Evolutionary conservation across 2,329 filamentous ascomycete species (phyloP).

Genomic region (Cyanodermella asteris): DNA sequence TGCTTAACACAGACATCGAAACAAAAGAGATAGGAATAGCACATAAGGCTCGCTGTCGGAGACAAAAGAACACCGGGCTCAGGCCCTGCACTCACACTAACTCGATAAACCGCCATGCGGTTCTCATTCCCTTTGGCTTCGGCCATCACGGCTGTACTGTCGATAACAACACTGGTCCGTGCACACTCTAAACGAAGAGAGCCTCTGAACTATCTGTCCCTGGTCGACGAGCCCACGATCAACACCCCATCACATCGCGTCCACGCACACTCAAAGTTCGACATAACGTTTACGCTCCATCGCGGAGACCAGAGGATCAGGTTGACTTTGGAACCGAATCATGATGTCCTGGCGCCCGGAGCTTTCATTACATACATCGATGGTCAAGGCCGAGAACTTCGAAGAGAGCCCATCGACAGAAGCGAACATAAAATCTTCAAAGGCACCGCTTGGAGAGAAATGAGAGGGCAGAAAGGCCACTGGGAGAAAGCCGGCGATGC

Average conservation of each 20-base stretch:
- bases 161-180: too few relatives aligned
- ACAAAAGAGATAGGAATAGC: too few relatives aligned
- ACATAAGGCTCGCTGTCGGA: too few relatives aligned
- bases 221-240: conserved; percentile 53
- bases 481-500: conserved; percentile 81
- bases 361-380: conserved; percentile 53
- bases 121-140: too few relatives aligned
- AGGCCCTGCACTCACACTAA: too few relatives aligned
- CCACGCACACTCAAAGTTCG: conserved; percentile 62
- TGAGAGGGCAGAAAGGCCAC: conserved; percentile 37
- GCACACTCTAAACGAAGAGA: conserved; percentile 55
- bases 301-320: conserved; percentile 47
- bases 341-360: conserved; percentile 63
- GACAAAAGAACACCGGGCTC: too few relatives aligned
- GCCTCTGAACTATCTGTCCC: conserved; percentile 51
- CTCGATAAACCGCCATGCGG: too few relatives aligned
- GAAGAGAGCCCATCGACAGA: conserved; percentile 48
- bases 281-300: conserved; percentile 59
- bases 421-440: conserved; percentile 63
- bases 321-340: conserved; percentile 67
- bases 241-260: conserved; percentile 59
- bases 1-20: too few relatives aligned
- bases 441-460: conserved; percentile 54
- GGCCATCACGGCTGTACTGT: too few relatives aligned
- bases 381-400: conserved; percentile 44